Percentiles rank a stretch among this genome's conserved stretches.
phyloP scores from a whole-genome alignment of 2,329 filamentous ascomycete genomes.

The Neonectria neomacrospora region DNA sequence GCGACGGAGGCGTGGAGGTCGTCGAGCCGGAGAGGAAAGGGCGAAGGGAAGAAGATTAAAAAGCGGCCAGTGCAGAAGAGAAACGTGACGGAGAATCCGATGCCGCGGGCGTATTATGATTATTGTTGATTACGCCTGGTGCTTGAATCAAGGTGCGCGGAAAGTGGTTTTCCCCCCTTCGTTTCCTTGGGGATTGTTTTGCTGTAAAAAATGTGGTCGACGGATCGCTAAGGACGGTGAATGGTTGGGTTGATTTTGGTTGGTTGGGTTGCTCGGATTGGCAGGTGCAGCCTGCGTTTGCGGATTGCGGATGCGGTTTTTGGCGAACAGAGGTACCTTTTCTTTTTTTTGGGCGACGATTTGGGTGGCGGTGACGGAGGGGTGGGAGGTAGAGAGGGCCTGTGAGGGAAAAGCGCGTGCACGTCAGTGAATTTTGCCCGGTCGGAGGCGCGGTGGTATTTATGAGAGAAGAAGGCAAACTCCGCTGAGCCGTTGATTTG shows the following conservation, averaged over 20 bases:
- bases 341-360: slow-evolving; percentile 32
- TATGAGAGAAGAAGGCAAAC: slow-evolving; percentile 55
- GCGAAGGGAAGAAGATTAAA: slow-evolving; percentile 8
- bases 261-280: slow-evolving; percentile 27
- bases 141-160: slow-evolving; percentile 29
- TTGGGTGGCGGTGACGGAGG: slow-evolving; percentile 31
- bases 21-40: slow-evolving; percentile 11
- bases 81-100: slow-evolving; percentile 19
- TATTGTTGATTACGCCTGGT: slow-evolving; percentile 5
- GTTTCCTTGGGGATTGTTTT: slow-evolving; percentile 24
- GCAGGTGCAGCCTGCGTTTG: slow-evolving; percentile 19
- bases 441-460: slow-evolving; percentile 59
- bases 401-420: slow-evolving; percentile 59
- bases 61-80: slow-evolving; percentile 1
- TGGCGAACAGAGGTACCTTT: slow-evolving; percentile 36
- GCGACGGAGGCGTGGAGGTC: slow-evolving; percentile 14
- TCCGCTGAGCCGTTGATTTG: slow-evolving; percentile 51
- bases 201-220: slow-evolving; percentile 15
- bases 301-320: slow-evolving; percentile 23
- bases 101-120: slow-evolving; percentile 21
- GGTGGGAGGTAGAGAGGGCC: slow-evolving; percentile 48
- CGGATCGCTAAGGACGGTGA: slow-evolving; percentile 21
- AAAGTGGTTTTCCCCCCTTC: slow-evolving; percentile 30
- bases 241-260: slow-evolving; percentile 29
- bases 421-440: slow-evolving; percentile 57